A percentile compares a stretch with the other conserved stretches of the same genome.
phyloP scores from a whole-genome alignment of 2,329 filamentous ascomycete genomes.

The Colletotrichum horii region DNA sequence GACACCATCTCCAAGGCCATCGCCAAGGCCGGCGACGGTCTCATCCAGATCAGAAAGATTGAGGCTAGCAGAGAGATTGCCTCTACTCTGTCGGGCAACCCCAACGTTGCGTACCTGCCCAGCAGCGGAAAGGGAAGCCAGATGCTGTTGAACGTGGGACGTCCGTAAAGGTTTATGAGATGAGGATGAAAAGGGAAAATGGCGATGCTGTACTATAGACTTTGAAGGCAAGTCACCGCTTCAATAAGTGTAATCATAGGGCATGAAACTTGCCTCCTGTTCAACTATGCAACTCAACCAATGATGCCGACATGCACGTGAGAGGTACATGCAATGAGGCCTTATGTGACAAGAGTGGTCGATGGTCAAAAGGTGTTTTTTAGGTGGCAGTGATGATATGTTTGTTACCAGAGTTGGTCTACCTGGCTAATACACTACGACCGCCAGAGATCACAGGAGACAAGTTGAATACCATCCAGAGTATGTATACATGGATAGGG shows the following conservation, averaged over 20 bases:
- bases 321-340: neutral
- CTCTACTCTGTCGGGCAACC: constrained; percentile 84
- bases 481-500: no score
- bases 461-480: no score
- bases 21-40: constrained; percentile 88
- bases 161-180: constrained; percentile 33
- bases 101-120: constrained; percentile 94
- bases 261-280: constrained; percentile 12
- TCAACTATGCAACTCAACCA: neutral
- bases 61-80: constrained; percentile 97
- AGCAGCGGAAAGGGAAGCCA: constrained; percentile 67
- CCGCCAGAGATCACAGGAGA: neutral
- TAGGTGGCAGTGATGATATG: neutral
- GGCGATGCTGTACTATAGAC: constrained; percentile 20
- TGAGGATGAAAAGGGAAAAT: neutral
- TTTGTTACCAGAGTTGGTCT: neutral
- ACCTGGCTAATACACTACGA: neutral
- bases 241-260: constrained; percentile 26
- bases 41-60: constrained; percentile 96
- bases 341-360: neutral
- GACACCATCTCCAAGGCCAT: constrained; percentile 96
- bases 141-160: constrained; percentile 59
- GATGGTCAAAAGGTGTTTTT: neutral
- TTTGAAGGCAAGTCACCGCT: constrained; percentile 29
- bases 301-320: neutral